Evolutionary conservation across 192 early-diverging fungal species (phyloP).

Genomic region (Cladochytrium replicatum): DNA sequence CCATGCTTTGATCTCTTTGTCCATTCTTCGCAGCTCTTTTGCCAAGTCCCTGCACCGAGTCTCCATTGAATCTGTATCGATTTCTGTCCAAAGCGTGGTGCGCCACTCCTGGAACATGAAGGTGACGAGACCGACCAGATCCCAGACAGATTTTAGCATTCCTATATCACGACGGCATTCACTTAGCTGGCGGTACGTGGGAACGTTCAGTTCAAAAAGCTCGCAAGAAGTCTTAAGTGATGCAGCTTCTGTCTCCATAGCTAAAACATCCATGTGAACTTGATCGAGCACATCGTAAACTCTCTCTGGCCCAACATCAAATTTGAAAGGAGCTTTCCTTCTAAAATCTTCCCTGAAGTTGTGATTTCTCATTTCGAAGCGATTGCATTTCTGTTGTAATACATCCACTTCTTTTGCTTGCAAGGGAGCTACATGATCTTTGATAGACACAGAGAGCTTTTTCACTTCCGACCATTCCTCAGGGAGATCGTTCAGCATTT

Average conservation of each 20-base stretch:
- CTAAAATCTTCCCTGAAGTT: constrained; percentile 56
- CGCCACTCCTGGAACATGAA: constrained; percentile 56
- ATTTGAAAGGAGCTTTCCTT: constrained; percentile 62
- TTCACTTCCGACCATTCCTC: constrained; percentile 59
- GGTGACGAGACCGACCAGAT: constrained; percentile 51
- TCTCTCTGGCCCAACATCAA: constrained; percentile 37
- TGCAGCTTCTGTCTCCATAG: constrained; percentile 48
- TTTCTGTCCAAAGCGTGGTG: constrained; percentile 49
- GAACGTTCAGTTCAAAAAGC: constrained; percentile 54
- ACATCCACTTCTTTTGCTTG: constrained; percentile 57
- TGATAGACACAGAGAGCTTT: constrained; percentile 49
- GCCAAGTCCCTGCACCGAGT: constrained; percentile 43
- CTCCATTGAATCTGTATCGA: constrained; percentile 57
- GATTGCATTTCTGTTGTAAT: constrained; percentile 58
- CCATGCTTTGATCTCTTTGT: constrained; percentile 62
- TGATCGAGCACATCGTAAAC: constrained; percentile 44
- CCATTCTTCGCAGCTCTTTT: constrained; percentile 53
- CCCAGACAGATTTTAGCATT: constrained; percentile 56
- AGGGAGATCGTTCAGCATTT: constrained; percentile 52
- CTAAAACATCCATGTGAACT: constrained; percentile 42
- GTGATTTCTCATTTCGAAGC: constrained; percentile 53
- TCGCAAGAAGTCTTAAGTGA: constrained; percentile 49
- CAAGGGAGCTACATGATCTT: constrained; percentile 52
- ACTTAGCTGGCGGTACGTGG: constrained; percentile 45
- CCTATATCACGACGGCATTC: constrained; percentile 52